phyloP scores from a whole-genome alignment of 768 basidiomycete species.

The Mycena galericulata region DNA sequence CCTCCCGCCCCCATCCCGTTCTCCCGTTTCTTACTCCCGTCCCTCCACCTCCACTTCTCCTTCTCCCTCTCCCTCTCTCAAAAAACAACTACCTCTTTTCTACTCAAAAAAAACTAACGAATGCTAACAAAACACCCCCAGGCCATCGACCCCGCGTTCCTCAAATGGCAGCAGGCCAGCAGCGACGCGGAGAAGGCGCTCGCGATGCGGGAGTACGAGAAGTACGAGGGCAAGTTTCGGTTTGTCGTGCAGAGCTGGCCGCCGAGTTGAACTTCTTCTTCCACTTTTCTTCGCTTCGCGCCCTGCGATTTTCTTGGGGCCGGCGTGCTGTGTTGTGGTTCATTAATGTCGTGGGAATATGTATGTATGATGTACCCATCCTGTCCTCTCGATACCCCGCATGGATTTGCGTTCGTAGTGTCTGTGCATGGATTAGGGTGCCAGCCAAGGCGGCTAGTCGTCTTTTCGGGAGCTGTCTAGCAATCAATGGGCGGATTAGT shows the following conservation, averaged over 20 bases:
- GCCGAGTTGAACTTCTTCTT: conserved; percentile 16
- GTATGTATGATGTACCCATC: conserved; percentile 9
- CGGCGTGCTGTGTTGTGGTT: conserved; percentile 8
- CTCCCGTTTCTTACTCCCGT: conserved; percentile 14
- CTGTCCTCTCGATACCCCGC: conserved; percentile 9
- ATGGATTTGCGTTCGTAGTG: conserved; percentile 8
- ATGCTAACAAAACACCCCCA: conserved; percentile 23
- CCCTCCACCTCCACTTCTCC: conserved; percentile 26
- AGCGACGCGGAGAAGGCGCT: conserved; percentile 19
- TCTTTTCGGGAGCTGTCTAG: conserved; percentile 8
- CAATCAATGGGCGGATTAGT: conserved; percentile 1
- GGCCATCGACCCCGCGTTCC: conserved; percentile 25
- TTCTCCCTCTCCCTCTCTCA: too few species aligned
- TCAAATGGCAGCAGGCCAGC: conserved; percentile 28
- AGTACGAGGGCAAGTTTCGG: conserved; percentile 30
- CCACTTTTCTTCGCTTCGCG: conserved; percentile 11
- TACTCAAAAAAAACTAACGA: too few species aligned
- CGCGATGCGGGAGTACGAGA: conserved; percentile 30
- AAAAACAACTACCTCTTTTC: too few species aligned
- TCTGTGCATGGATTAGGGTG: conserved; percentile 6
- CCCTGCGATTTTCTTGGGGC: conserved; percentile 12
- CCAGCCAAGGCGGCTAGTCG: background rate
- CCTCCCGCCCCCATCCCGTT: too few species aligned
- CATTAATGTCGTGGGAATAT: conserved; percentile 11
- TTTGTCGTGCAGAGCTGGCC: conserved; percentile 31